These are phyloP conservation scores for Claviceps pazoutovae DNA, from an alignment of 2,329 filamentous ascomycete genomes.

Conservation along the genomic window DNA sequence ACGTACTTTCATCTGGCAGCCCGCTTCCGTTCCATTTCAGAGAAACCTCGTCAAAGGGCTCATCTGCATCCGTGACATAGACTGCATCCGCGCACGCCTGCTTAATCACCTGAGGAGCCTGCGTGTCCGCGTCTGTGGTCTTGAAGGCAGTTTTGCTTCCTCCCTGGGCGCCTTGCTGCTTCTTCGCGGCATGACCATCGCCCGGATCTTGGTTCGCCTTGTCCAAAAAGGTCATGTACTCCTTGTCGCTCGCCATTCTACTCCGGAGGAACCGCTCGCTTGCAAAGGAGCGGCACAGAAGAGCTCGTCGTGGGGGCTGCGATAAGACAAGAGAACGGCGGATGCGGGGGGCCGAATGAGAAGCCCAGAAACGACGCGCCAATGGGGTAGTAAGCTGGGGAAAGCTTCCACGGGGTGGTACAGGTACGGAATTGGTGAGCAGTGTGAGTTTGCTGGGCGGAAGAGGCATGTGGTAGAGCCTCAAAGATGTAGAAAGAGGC, in stretches of 20 bases:
- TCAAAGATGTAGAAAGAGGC: no score
- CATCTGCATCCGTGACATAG: conserved; percentile 73
- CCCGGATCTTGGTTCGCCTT: conserved; percentile 73
- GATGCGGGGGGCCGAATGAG: background rate
- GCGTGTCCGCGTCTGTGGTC: conserved; percentile 35
- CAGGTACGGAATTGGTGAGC: no score
- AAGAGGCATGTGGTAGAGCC: no score
- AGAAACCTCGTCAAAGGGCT: conserved; percentile 67
- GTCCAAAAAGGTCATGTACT: conserved; percentile 72
- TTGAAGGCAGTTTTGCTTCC: conserved; percentile 29
- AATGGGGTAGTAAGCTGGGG: background rate
- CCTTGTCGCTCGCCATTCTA: conserved; percentile 61
- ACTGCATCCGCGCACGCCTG: conserved; percentile 38
- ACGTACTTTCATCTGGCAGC: conserved; percentile 46
- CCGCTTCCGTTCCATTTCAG: conserved; percentile 43
- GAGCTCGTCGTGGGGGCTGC: background rate
- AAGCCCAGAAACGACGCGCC: background rate
- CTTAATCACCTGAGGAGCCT: conserved; percentile 46
- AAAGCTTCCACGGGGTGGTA: background rate
- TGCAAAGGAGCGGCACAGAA: conserved; percentile 9
- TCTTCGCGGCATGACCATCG: conserved; percentile 20
- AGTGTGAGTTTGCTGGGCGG: no score
- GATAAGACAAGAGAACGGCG: background rate
- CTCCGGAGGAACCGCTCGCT: background rate
- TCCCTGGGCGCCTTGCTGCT: conserved; percentile 8